Evolutionary conservation across 257 asterid genomes (phyloP).

Genomic region (Nicotiana noctiflora): DNA sequence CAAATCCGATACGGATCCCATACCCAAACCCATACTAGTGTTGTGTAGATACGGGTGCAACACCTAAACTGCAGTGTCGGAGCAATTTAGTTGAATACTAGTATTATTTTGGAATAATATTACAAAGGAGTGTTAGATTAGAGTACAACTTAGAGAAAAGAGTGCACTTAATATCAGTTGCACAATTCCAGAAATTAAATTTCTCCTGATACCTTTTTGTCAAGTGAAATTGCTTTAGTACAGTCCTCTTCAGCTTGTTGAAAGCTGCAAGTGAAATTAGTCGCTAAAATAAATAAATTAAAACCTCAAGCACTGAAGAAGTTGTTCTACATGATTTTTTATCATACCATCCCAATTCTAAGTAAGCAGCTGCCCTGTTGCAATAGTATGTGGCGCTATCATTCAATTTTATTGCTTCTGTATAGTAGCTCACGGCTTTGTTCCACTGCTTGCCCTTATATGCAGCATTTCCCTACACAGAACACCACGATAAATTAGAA

Average conservation of each 20-base stretch:
- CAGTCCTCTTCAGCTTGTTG: constrained; percentile 88
- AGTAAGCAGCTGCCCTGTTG: constrained; percentile 93
- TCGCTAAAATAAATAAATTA: background rate
- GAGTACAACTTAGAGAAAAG: background rate
- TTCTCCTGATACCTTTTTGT: constrained; percentile 69
- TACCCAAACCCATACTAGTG: too few species aligned
- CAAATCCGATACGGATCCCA: too few species aligned
- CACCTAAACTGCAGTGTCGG: too few species aligned
- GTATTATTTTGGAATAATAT: background rate
- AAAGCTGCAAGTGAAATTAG: constrained; percentile 47
- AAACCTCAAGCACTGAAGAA: background rate
- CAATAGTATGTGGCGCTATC: constrained; percentile 67
- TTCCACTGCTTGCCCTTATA: constrained; percentile 80
- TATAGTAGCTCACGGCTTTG: constrained; percentile 80
- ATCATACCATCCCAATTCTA: constrained; percentile 88
- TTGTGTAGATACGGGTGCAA: too few species aligned
- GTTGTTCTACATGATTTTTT: constrained; percentile 3
- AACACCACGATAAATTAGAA: background rate
- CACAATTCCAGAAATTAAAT: background rate
- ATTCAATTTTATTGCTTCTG: constrained; percentile 73
- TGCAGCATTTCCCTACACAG: constrained; percentile 87
- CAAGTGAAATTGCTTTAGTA: constrained; percentile 68
- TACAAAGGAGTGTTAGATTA: background rate
- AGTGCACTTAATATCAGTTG: background rate
- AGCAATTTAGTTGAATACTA: background rate